A percentile compares a stretch with the other conserved stretches of the same genome.
phyloP scores from a whole-genome alignment of 78 protist species.

The Dictyostelium brefeldianum region DNA sequence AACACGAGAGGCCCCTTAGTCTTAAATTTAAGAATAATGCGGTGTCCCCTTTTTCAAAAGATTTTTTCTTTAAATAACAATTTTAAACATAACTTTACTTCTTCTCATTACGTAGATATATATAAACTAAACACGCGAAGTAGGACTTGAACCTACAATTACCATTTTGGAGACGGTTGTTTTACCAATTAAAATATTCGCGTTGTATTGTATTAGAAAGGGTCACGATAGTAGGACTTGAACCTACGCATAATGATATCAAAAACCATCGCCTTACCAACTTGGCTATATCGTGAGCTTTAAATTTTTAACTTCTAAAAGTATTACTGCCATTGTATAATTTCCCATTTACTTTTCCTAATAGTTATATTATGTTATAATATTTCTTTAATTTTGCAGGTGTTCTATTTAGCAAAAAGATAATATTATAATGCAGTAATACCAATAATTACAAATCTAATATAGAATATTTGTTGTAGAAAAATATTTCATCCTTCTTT shows the following conservation, averaged over 20 bases:
- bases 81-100: too few species aligned
- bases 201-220: not conserved
- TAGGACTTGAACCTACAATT: not conserved
- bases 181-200: not conserved
- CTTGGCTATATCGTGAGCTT: constrained; percentile 17
- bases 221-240: constrained; percentile 19
- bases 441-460: not conserved
- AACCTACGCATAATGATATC: constrained; percentile 36
- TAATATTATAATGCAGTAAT: not conserved
- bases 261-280: constrained; percentile 41
- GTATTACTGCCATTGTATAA: not conserved
- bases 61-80: too few species aligned
- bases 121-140: too few species aligned
- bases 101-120: too few species aligned
- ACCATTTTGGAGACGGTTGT: not conserved
- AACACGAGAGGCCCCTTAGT: too few species aligned
- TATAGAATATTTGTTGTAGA: not conserved
- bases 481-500: not conserved
- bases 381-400: not conserved
- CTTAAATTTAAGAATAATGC: too few species aligned
- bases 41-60: too few species aligned
- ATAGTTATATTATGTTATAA: not conserved
- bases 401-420: not conserved
- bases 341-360: constrained; percentile 21
- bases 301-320: not conserved